A percentile compares a stretch with the other conserved stretches of the same genome.
Conservation (phyloP, 129 eudicot species). For the Mikania micrantha region DNA sequence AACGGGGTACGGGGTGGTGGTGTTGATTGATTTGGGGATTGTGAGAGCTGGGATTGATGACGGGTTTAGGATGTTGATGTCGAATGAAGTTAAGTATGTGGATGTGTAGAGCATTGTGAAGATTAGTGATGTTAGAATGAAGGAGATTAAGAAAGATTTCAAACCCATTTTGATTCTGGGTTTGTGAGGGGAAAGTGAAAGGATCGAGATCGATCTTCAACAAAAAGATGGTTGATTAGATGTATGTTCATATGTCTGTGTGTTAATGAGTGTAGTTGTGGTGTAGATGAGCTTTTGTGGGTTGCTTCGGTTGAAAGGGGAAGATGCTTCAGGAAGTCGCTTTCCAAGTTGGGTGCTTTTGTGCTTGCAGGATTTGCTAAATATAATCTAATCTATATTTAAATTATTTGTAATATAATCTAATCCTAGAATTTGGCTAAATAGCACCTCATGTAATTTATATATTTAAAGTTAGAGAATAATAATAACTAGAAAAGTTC, state of each 20-base stretch:
- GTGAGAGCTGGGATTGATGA: constrained; percentile 29
- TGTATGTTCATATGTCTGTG: no score
- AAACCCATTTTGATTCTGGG: constrained; percentile 36
- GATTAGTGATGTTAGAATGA: constrained; percentile 45
- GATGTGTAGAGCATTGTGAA: constrained; percentile 51
- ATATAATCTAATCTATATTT: neutral
- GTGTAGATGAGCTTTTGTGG: constrained; percentile 22
- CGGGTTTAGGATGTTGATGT: constrained; percentile 17
- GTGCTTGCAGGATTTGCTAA: neutral
- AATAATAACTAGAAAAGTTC: no score
- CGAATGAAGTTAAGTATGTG: constrained; percentile 34
- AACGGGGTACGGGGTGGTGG: constrained; percentile 43
- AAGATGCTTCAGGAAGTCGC: neutral
- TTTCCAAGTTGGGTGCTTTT: constrained; percentile 19
- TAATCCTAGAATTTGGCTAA: no score
- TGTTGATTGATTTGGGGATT: constrained; percentile 28
- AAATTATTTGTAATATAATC: no score
- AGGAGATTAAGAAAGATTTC: constrained; percentile 38
- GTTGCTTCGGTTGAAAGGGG: constrained; percentile 13
- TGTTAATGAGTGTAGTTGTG: neutral
- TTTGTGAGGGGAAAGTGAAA: neutral
- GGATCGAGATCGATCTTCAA: no score
- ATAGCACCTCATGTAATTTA: no score
- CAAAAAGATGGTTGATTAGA: no score
- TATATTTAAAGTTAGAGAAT: no score